Percentiles rank a stretch among this genome's conserved stretches.
These are phyloP conservation scores for Hypoxylon sp. DNA, from an alignment of 2,329 filamentous ascomycete species.

Conservation along the genomic window DNA sequence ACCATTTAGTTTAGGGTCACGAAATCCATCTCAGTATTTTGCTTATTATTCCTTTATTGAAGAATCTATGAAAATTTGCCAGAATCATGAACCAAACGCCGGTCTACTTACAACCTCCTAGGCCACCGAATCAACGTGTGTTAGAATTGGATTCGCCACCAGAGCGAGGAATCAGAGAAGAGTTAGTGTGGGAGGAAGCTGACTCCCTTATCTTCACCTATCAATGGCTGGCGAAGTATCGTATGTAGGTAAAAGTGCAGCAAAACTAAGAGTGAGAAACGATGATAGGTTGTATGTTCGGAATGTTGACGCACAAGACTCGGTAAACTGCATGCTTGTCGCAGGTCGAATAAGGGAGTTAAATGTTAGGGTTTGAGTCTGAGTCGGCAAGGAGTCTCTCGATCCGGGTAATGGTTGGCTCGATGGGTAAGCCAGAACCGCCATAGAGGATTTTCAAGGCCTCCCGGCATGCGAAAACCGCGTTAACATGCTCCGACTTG, in stretches of 20 bases:
- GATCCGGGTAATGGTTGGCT: too few relatives aligned
- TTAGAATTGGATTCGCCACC: not conserved
- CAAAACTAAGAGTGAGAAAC: not conserved
- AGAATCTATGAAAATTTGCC: not conserved
- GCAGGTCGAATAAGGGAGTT: not conserved
- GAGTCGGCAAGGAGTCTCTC: too few relatives aligned
- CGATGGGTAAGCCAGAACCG: too few relatives aligned
- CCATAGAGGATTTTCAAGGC: too few relatives aligned
- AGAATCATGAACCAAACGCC: not conserved
- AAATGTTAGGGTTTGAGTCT: too few relatives aligned
- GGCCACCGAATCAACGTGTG: not conserved
- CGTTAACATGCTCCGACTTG: too few relatives aligned
- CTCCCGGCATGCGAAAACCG: too few relatives aligned
- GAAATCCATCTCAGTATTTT: too few relatives aligned
- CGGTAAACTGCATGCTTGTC: not conserved
- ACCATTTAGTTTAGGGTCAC: too few relatives aligned
- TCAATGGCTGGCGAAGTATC: not conserved
- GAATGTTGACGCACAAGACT: not conserved
- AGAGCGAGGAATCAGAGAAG: not conserved
- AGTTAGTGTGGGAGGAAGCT: not conserved
- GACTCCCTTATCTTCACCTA: not conserved
- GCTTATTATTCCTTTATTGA: not conserved
- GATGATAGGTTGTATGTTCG: not conserved
- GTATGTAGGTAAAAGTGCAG: not conserved
- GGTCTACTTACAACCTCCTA: not conserved